Conservation (phyloP, 1,284 basidiomycete genomes). For the Cryptococcus wingfieldii region DNA sequence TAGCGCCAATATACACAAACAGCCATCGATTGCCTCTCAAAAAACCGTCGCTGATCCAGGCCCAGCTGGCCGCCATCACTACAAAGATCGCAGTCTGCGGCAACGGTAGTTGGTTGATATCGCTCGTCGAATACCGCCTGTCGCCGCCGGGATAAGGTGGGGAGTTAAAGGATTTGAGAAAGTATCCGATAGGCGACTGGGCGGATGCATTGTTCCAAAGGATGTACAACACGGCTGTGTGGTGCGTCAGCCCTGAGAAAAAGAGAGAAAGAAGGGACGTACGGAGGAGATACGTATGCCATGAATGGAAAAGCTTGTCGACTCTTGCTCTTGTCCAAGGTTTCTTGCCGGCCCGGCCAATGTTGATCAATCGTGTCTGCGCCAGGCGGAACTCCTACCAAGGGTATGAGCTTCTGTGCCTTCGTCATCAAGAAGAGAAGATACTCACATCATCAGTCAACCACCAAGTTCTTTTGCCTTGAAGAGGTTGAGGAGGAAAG, state of each 20-base stretch:
- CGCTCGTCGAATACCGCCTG: conserved; percentile 5
- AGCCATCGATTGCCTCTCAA: conserved; percentile 34
- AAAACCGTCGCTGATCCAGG: conserved; percentile 36
- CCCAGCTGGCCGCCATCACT: conserved; percentile 24
- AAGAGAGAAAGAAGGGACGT: conserved; percentile 4
- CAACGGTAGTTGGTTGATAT: conserved; percentile 22
- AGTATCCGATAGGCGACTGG: conserved; percentile 35
- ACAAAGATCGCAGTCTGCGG: conserved; percentile 31
- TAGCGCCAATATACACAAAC: conserved; percentile 32
- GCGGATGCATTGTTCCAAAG: conserved; percentile 32
- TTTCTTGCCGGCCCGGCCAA: conserved; percentile 19
- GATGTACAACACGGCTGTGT: conserved; percentile 28
- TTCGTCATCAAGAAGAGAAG: background rate
- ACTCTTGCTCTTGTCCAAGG: conserved; percentile 26
- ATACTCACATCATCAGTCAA: conserved; percentile 8
- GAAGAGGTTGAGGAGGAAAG: conserved; percentile 34
- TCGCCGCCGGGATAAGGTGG: conserved; percentile 30
- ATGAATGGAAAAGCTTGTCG: conserved; percentile 20
- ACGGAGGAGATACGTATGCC: conserved; percentile 41
- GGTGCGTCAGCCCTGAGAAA: background rate
- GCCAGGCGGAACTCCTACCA: conserved; percentile 27
- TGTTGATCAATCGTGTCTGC: conserved; percentile 16
- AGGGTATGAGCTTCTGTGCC: background rate
- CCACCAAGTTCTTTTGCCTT: conserved; percentile 30
- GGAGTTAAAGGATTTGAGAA: conserved; percentile 41